These are phyloP conservation scores for Flammula alnicola DNA, from an alignment of 1,284 basidiomycete genomes.

Conservation along the genomic window DNA sequence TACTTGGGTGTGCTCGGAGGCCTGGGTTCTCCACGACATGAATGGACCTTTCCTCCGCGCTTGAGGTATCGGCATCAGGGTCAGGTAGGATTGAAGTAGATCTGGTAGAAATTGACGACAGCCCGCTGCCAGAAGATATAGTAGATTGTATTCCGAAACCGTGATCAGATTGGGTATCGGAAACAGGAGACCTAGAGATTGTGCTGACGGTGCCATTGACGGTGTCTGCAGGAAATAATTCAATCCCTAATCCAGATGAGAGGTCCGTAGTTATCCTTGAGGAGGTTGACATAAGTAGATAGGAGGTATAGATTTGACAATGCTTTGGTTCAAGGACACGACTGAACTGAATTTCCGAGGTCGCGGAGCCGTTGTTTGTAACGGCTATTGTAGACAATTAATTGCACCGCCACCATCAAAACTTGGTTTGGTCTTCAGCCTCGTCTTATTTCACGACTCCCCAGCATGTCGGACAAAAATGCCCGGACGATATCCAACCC, in stretches of 20 bases:
- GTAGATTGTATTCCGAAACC: not conserved
- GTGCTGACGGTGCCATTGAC: not conserved
- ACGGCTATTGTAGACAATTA: not conserved
- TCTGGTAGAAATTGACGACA: too few species aligned
- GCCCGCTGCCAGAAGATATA: too few species aligned
- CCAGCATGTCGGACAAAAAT: conserved; percentile 46
- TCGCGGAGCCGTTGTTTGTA: too few species aligned
- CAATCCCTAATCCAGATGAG: conserved; percentile 14
- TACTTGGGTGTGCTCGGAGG: too few species aligned
- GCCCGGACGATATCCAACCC: conserved; percentile 55
- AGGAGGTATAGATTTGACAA: too few species aligned
- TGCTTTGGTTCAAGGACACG: too few species aligned
- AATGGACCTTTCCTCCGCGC: too few species aligned
- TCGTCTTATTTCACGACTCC: too few species aligned
- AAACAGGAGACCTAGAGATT: not conserved
- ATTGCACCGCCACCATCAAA: not conserved
- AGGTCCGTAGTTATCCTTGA: not conserved
- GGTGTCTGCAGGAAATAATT: not conserved
- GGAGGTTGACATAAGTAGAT: conserved; percentile 1
- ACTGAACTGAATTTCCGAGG: too few species aligned
- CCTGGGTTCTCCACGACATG: too few species aligned
- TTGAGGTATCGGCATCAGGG: too few species aligned
- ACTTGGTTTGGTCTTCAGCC: not conserved
- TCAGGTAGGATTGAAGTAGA: too few species aligned
- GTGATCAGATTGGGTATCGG: not conserved